A percentile compares a stretch with the other conserved stretches of the same genome.
Conservation (phyloP, 1,284 basidiomycete genomes). For the Wallemia ichthyophaga region DNA sequence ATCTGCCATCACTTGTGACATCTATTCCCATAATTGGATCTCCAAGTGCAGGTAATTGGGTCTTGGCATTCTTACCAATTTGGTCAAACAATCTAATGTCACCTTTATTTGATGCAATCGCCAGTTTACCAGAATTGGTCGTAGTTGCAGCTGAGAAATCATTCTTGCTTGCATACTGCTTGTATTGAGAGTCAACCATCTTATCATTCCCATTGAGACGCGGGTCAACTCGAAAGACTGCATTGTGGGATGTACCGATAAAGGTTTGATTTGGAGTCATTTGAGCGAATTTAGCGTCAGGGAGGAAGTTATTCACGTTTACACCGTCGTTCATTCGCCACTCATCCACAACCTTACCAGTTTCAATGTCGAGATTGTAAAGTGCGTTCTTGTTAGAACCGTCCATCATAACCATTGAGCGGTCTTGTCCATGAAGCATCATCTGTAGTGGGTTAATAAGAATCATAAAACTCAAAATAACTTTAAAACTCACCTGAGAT, state of each 20-base stretch:
- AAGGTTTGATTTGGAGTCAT: slow-evolving; percentile 78
- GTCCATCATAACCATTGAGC: slow-evolving; percentile 81
- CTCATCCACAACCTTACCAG: slow-evolving; percentile 90
- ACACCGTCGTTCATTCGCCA: slow-evolving; percentile 87
- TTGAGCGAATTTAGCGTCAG: slow-evolving; percentile 79
- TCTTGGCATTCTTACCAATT: slow-evolving; percentile 97
- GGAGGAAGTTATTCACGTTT: slow-evolving; percentile 59
- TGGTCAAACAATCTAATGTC: slow-evolving; percentile 85
- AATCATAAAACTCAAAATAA: slow-evolving; percentile 2
- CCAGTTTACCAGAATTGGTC: slow-evolving; percentile 57
- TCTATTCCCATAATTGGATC: slow-evolving; percentile 88
- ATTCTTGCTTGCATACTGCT: slow-evolving; percentile 86
- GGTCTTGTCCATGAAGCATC: slow-evolving; percentile 93
- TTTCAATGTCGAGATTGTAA: slow-evolving; percentile 76
- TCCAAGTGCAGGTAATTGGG: slow-evolving; percentile 77
- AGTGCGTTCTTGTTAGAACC: slow-evolving; percentile 52
- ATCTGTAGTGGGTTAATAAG: slow-evolving; percentile 33
- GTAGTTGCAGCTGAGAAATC: slow-evolving; percentile 82
- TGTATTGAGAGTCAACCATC: slow-evolving; percentile 79
- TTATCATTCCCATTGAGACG: slow-evolving; percentile 51
- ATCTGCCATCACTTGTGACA: slow-evolving; percentile 75
- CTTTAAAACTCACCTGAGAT: slow-evolving; percentile 29
- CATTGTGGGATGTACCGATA: slow-evolving; percentile 73
- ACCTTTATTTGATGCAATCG: slow-evolving; percentile 83
- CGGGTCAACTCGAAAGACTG: slow-evolving; percentile 90